Evolutionary conservation across 306 rosid genomes (phyloP), one percentile per base, ranked within the genome.

Genomic region (Dalbergia cultrata): DNA sequence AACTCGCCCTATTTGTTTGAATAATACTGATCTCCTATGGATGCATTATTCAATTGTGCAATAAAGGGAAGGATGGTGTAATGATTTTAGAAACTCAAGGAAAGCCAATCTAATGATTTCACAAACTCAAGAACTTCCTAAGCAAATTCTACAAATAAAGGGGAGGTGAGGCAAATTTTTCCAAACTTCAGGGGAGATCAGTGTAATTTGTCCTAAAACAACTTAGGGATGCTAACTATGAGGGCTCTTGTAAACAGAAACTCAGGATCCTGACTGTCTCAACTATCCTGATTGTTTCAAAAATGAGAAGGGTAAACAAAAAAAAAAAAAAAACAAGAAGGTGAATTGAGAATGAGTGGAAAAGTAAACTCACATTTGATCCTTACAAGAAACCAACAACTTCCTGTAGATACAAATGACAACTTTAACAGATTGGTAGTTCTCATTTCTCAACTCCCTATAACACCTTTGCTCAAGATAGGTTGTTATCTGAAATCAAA

Each of bases 381-480:
- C 94, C 81, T 75, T 90, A 83, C 97, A 93, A 52, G 92, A 86
- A 70, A 89, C 65, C 88, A 93, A 77, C 82, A 93, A 86, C 81
- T 89, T 93, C 86, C 94, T 83, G 91, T 90, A 93, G 72, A 91
- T 87, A 67, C 92, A 87, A 63, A 93, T 86, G 83, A 93, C 90
- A 68, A 93, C 91, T 78, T 90, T 93, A 7, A 93, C 97, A 1
- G 85, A 79, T 57, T 93, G 92, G 75, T 88, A 91, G 70, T 91
- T 88, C 90, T 90, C 97, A 39, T 31, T 86, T 82, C 98, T 86
- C 94, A 93, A 83, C 80, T 93, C 98, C 86, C 73, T 90, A 47
- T 91, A 93, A 83, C 90, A 93, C 83, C 97, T 87, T 82, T 93
- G 97, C 85, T 93, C 98, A 62, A 93, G 92, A 77, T 87, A 85